Base-by-base conservation (phyloP, 805 yeast genomes). In the Sporopachydermia lactativora region DNA sequence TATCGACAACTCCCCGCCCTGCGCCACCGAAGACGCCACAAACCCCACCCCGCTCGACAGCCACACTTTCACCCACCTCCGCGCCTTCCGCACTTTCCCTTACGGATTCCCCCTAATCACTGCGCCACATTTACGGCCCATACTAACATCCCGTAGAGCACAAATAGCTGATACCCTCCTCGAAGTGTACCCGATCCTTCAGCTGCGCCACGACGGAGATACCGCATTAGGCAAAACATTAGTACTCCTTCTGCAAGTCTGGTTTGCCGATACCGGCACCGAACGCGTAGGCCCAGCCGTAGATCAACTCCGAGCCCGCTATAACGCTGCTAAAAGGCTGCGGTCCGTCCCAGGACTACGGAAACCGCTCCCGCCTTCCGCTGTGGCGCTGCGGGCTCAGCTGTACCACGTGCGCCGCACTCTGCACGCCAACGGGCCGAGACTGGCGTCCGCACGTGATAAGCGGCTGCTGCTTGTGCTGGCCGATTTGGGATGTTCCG, bases 201-300 rank as follows among this genome's bases (percentile, higher is more conserved):
- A 24, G n/a, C n/a, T n/a, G n/a, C n/a, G 71, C 39, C 69, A 68
- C 36, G 75, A 71, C 35, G 85, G 82, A 44, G 79, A 83, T 45
- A 71, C 81, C 4, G 70, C 72, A 8, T 53, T 81, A 4, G 70
- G 77, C 52, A 74, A 74, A 45, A 71, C 75, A 37, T 65, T 79
- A 24, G 58, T 85, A 19, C 72, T 74, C 50, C 76, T 79, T 3
- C 53, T 80, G 36, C 75, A 79, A 45, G 73, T 79, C 4, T 92
- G 94, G 84, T 77, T 80, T 49, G 66, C 80, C 17, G 92, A 85
- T 52, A 79, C 80, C 17, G 94, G 95, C 2, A 68, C 73, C 42
- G 94, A 83, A 48, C 62, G 80, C 8, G 57, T 78, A 1, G 68
- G 77, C 39, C 76, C 69, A 35, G 61, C 69, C 3, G 72, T 75